Conservation (phyloP, 2,329 filamentous ascomycete genomes). For the Beauveria pseudobassiana region DNA sequence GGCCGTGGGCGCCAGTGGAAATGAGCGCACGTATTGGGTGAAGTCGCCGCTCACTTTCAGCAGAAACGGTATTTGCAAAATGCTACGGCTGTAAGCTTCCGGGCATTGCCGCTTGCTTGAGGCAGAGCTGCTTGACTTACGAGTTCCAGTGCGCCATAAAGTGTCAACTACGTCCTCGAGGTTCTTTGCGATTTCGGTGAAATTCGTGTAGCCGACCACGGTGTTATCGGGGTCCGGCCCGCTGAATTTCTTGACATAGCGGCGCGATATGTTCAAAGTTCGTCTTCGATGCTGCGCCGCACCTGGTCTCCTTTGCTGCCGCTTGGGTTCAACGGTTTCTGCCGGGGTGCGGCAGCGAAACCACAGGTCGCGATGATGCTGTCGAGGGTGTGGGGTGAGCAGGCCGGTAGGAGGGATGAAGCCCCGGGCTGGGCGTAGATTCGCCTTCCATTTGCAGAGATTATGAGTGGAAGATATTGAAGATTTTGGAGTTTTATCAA, state of each 20-base stretch:
- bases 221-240: conserved; percentile 37
- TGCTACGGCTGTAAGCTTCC: conserved; percentile 37
- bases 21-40: conserved; percentile 63
- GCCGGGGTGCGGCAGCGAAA: conserved; percentile 46
- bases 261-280: conserved; percentile 47
- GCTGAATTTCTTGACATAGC: conserved; percentile 53
- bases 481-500: neutral
- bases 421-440: conserved; percentile 34
- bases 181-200: conserved; percentile 66
- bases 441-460: conserved; percentile 19
- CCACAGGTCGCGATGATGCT: conserved; percentile 31
- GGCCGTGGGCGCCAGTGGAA: conserved; percentile 51
- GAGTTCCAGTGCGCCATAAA: conserved; percentile 80
- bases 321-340: conserved; percentile 44
- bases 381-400: conserved; percentile 47
- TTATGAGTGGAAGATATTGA: too few relatives aligned
- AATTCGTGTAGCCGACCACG: conserved; percentile 47
- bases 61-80: conserved; percentile 77
- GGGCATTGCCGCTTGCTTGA: neutral
- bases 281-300: conserved; percentile 48
- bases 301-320: conserved; percentile 54
- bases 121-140: conserved; percentile 42
- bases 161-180: conserved; percentile 69
- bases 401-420: conserved; percentile 41
- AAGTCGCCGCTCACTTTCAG: conserved; percentile 69